phyloP scores from a whole-genome alignment of 1,284 basidiomycete genomes.

The Sporisorium graminicola region DNA sequence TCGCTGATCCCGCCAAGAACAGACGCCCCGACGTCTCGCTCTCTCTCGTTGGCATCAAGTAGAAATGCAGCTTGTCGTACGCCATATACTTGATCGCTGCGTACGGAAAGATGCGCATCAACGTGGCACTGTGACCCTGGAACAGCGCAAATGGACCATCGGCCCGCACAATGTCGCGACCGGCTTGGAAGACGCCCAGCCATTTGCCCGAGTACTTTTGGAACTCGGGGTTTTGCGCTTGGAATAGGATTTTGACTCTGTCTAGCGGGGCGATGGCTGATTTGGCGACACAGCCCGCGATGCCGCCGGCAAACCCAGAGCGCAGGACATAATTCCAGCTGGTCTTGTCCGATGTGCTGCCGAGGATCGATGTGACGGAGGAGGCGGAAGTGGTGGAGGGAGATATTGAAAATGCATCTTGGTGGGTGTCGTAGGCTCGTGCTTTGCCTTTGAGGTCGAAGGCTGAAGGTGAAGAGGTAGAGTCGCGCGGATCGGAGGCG shows the following conservation, averaged over 20 bases:
- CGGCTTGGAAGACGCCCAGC: constrained; percentile 86
- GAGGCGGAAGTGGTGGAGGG: not conserved
- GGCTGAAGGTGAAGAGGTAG: not conserved
- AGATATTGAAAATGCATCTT: constrained; percentile 30
- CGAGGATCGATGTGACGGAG: constrained; percentile 21
- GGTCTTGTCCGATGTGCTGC: constrained; percentile 72
- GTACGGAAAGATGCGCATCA: constrained; percentile 84
- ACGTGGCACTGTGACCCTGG: constrained; percentile 94
- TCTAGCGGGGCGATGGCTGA: constrained; percentile 97
- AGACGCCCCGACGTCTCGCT: constrained; percentile 84
- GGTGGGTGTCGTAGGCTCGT: constrained; percentile 25
- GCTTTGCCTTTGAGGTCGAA: constrained; percentile 40
- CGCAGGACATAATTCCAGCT: constrained; percentile 82
- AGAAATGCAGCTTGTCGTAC: constrained; percentile 86
- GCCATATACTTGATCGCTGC: constrained; percentile 98
- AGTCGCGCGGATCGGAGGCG: constrained; percentile 32
- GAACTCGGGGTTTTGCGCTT: constrained; percentile 95
- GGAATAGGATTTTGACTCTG: constrained; percentile 98
- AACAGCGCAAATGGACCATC: constrained; percentile 84
- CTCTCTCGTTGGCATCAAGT: constrained; percentile 85
- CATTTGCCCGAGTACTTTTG: constrained; percentile 88
- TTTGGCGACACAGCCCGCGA: constrained; percentile 95
- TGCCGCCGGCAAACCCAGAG: constrained; percentile 88
- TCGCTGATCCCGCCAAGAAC: constrained; percentile 87
- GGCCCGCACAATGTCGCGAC: constrained; percentile 80